These are phyloP conservation scores for Backusella luteola DNA, from an alignment of 192 early-diverging fungal species.

Conservation along the genomic window DNA sequence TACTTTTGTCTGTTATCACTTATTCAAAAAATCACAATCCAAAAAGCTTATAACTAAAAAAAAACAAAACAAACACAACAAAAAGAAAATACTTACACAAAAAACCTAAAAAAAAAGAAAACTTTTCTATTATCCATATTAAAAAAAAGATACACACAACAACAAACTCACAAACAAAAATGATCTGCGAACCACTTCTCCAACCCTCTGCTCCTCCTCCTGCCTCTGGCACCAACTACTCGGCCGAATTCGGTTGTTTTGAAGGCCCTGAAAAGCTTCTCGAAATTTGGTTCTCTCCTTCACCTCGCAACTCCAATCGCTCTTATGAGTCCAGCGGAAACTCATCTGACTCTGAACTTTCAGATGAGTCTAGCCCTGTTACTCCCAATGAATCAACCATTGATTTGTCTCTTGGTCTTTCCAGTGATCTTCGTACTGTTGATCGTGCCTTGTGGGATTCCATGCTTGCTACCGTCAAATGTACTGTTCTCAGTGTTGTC, in stretches of 20 bases:
- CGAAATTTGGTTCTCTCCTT: constrained; percentile 91
- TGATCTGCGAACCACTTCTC: constrained; percentile 4
- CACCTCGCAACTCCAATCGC: not conserved
- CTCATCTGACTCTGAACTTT: constrained; percentile 22
- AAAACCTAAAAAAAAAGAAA: not conserved
- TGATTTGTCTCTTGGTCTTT: constrained; percentile 11
- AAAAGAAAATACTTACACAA: constrained; percentile 5
- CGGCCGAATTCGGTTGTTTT: constrained; percentile 56
- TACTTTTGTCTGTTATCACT: not conserved
- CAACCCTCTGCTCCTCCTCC: constrained; percentile 28
- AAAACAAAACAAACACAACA: not conserved
- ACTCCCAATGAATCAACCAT: constrained; percentile 16
- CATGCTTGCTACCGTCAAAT: constrained; percentile 92
- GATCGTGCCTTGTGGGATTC: constrained; percentile 81
- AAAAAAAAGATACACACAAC: not conserved
- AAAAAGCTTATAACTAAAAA: constrained; percentile 6
- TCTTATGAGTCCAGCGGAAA: not conserved
- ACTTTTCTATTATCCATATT: not conserved
- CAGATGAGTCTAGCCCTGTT: constrained; percentile 19
- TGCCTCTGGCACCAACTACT: constrained; percentile 32
- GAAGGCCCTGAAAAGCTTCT: constrained; percentile 98
- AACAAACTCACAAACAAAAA: not conserved
- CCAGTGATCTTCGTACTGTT: constrained; percentile 56
- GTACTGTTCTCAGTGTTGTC: constrained; percentile 85
- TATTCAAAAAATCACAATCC: not conserved